A percentile compares a stretch with the other conserved stretches of the same genome.
phyloP scores from a whole-genome alignment of 768 basidiomycete genomes.

The Termitomyces sp. region DNA sequence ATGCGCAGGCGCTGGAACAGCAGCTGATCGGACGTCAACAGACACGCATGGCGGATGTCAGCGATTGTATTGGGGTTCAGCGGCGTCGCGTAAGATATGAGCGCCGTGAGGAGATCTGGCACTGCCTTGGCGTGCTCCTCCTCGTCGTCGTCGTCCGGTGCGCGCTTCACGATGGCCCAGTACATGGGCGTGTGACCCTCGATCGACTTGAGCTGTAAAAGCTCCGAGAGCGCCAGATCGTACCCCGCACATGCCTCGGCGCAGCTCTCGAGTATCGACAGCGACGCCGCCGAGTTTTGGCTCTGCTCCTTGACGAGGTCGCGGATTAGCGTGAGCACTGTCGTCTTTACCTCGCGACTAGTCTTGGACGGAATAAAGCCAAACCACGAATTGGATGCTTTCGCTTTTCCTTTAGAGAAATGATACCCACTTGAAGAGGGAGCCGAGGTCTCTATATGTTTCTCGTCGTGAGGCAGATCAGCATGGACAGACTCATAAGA shows the following conservation, averaged over 20 bases:
- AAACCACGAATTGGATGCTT: slow-evolving; percentile 26
- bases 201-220: slow-evolving; percentile 59
- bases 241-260: slow-evolving; percentile 50
- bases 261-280: slow-evolving; percentile 54
- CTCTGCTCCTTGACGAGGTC: slow-evolving; percentile 44
- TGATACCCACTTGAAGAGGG: slow-evolving; percentile 2
- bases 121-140: slow-evolving; percentile 23
- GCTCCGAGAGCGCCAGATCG: slow-evolving; percentile 39
- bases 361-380: slow-evolving; percentile 27
- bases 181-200: slow-evolving; percentile 65
- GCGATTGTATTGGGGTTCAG: slow-evolving; percentile 32
- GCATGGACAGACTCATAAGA: slow-evolving; percentile 33
- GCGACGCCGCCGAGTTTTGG: slow-evolving; percentile 22
- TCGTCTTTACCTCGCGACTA: slow-evolving; percentile 44
- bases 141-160: slow-evolving; percentile 27
- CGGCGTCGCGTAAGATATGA: slow-evolving; percentile 49
- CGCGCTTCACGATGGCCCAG: slow-evolving; percentile 66
- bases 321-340: slow-evolving; percentile 47
- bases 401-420: slow-evolving; percentile 25
- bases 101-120: slow-evolving; percentile 38
- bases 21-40: slow-evolving; percentile 53
- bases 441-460: neutral
- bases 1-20: slow-evolving; percentile 55
- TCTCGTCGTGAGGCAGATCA: slow-evolving; percentile 21
- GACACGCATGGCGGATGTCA: slow-evolving; percentile 64